Evolutionary conservation across 2,329 filamentous ascomycete species (phyloP).

Genomic region (Ophiostoma quercus): DNA sequence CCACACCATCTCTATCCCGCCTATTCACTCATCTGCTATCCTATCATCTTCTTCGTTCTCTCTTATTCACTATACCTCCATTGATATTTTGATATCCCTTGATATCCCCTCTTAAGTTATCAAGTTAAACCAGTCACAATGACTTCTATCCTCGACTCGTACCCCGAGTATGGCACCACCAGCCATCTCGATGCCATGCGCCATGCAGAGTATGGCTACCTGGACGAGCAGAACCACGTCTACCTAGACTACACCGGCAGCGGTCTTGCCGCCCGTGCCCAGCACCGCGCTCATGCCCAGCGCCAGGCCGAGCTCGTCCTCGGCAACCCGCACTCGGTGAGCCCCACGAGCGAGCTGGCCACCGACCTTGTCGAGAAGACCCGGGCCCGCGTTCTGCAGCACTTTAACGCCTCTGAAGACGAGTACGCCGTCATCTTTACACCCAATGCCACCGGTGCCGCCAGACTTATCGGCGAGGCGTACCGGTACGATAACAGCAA

Average conservation of each 20-base stretch:
- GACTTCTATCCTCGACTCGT: conserved; percentile 27
- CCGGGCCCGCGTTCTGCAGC: conserved; percentile 33
- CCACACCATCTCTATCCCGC: neutral
- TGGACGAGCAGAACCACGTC: conserved; percentile 37
- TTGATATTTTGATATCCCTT: too few species aligned
- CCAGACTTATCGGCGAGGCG: conserved; percentile 38
- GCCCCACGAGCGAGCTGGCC: conserved; percentile 36
- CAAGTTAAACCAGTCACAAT: conserved; percentile 5
- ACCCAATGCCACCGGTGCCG: conserved; percentile 38
- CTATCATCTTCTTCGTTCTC: neutral
- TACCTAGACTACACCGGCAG: conserved; percentile 42
- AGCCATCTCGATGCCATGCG: conserved; percentile 34
- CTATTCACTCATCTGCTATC: neutral
- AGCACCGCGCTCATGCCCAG: conserved; percentile 33
- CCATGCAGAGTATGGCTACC: conserved; percentile 35
- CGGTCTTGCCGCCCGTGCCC: conserved; percentile 35
- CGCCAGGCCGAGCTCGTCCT: conserved; percentile 33
- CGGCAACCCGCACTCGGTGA: conserved; percentile 41
- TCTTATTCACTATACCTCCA: neutral
- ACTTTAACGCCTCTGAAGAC: conserved; percentile 36
- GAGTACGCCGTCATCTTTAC: conserved; percentile 42
- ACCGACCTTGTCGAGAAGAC: conserved; percentile 35
- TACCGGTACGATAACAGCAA: conserved; percentile 33
- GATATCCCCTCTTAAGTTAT: too few species aligned
- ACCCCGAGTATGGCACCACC: conserved; percentile 37